Evolutionary conservation across 495 filamentous ascomycete species (phyloP), one percentile per base, ranked within the genome.

Genomic region (Xylaria telfairii): DNA sequence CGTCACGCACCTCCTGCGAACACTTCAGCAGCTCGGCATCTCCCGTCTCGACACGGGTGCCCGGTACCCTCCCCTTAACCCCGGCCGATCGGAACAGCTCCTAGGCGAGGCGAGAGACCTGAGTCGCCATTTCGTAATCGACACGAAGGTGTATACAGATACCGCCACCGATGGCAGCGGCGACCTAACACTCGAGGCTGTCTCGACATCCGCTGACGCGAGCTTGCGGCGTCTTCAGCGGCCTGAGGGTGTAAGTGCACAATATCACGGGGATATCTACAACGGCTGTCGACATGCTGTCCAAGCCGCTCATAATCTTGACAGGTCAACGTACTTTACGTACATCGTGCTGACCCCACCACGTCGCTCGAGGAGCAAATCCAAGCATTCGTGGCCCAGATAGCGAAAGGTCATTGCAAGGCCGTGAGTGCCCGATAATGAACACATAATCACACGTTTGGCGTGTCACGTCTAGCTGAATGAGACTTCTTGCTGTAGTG

Each of bases 31-130:
- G 0, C 71, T 82, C 17, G 77, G 76, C 12, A 79, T 86, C 64
- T 49, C 56, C 3, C 74, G 76, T 10, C 73, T 87, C 13, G 85
- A 87, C 57, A 81, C 83, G 0, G 84, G 79, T 4, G 80, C 82
- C 30, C 79, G 82, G 21, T 87, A 87, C 68, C 81, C 84, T 34
- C 82, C 83, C 21, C 60, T 74, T 3, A 79, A 77, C 24, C 78
- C 81, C 9, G 85, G 85, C 17, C 71, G 70, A 12, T 78, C 85
- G 1, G 85, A 87, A 70, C 59, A 73, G 63, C 68, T 84, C n/a
- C 74, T 87, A 17, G 85, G 84, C 4, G 78, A 81, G 62, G 72
- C 79, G 8, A 68, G 64, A 54, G 77, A 78, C 4, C 37, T 77
- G 3, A 71, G 70, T 26, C 64, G 73, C 6, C 68, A 67, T 13